Conservation (phyloP, 306 rosid genomes). For the Castanea mollissima region DNA sequence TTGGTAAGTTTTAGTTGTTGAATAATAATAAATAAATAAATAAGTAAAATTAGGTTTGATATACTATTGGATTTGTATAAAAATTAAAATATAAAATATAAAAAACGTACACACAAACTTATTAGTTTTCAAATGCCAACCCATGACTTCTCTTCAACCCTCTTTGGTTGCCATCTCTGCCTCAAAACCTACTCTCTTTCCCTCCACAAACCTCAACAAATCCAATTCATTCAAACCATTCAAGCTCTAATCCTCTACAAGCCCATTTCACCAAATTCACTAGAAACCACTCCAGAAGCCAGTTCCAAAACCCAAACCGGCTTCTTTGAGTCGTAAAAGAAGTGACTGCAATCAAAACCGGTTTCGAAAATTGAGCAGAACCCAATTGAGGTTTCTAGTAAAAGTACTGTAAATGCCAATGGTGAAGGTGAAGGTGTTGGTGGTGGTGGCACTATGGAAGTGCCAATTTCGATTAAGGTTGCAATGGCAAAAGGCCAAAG, state of each 20-base stretch:
- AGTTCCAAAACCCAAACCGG: conserved; percentile 16
- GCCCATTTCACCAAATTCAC: conserved; percentile 22
- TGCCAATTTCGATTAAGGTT: conserved; percentile 44
- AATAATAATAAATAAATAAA: no score
- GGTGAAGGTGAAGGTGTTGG: conserved; percentile 11
- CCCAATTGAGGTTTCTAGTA: conserved; percentile 22
- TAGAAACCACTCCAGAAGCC: conserved; percentile 17
- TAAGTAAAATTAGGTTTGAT: no score
- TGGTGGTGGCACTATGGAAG: conserved; percentile 31
- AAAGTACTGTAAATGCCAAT: conserved; percentile 5
- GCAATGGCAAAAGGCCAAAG: conserved; percentile 60
- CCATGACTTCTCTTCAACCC: no score
- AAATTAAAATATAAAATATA: no score
- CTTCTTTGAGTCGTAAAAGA: conserved; percentile 42
- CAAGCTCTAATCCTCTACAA: conserved; percentile 34
- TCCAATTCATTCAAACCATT: conserved; percentile 28
- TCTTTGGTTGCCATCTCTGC: conserved; percentile 34
- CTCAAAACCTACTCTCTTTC: conserved; percentile 16
- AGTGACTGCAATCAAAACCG: conserved; percentile 22
- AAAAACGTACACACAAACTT: no score
- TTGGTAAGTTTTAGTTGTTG: accelerated
- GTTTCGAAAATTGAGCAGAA: conserved; percentile 27
- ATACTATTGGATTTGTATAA: no score
- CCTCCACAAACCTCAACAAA: conserved; percentile 27
- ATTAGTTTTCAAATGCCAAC: no score